phyloP scores from a whole-genome alignment of 2,329 filamentous ascomycete genomes.

The Colletotrichum echinochloae region DNA sequence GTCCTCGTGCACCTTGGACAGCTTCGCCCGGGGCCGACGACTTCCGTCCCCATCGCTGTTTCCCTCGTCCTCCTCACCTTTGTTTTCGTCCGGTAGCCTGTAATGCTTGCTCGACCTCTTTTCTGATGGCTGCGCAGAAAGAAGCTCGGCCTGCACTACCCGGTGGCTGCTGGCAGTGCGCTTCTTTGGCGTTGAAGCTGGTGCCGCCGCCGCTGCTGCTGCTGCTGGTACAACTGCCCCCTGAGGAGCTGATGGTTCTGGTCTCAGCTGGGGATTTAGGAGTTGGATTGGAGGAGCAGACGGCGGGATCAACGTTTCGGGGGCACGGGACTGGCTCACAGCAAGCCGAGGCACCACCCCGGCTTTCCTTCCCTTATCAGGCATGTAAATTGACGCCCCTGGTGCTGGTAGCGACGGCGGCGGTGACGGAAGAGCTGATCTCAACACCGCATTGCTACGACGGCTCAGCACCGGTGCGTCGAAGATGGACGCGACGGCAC shows the following conservation, averaged over 20 bases:
- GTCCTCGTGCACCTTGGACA: conserved; percentile 28
- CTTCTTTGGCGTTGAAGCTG: not conserved
- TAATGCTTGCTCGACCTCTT: not conserved
- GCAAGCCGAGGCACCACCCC: not conserved
- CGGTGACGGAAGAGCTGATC: not conserved
- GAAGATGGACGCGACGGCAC: not conserved
- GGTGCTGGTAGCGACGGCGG: not conserved
- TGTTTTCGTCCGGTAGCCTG: not conserved
- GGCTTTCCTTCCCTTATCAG: not conserved
- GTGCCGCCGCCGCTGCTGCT: not conserved
- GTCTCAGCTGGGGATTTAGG: not conserved
- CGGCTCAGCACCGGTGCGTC: not conserved
- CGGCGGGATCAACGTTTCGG: not conserved
- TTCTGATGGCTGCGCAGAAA: not conserved
- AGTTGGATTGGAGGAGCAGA: too few species aligned
- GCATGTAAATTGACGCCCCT: not conserved
- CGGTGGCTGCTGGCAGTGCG: not conserved
- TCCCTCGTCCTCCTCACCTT: conserved; percentile 3
- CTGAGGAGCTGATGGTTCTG: not conserved
- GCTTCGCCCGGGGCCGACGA: conserved; percentile 13
- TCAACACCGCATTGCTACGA: not conserved
- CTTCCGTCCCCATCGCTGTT: not conserved
- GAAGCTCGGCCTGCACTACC: not conserved
- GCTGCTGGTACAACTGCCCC: too few species aligned
- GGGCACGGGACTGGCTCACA: not conserved